phyloP scores from a whole-genome alignment of 495 filamentous ascomycete genomes.

The Tuber calosporum region DNA sequence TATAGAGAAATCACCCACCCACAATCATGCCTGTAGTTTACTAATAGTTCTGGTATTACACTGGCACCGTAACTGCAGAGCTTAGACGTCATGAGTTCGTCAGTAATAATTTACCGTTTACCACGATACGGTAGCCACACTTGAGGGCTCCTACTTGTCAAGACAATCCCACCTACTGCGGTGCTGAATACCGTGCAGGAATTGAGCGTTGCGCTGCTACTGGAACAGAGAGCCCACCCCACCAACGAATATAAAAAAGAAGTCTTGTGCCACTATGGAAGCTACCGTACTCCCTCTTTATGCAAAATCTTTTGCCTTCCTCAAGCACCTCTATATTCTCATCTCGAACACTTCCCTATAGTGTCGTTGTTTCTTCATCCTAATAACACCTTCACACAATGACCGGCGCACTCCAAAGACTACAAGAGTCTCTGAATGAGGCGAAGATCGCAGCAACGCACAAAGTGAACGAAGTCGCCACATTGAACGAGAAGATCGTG shows the following conservation, averaged over 20 bases:
- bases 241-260: background rate
- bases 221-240: background rate
- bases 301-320: background rate
- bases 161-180: background rate
- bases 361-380: background rate
- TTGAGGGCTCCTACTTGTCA: background rate
- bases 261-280: background rate
- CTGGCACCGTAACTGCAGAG: background rate
- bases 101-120: background rate
- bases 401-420: constrained; percentile 32
- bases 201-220: background rate
- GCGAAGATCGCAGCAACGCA: constrained; percentile 32
- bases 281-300: background rate
- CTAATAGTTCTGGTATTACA: too few species aligned
- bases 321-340: background rate
- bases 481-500: constrained; percentile 41
- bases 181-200: background rate
- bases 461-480: constrained; percentile 34
- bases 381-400: constrained; percentile 12
- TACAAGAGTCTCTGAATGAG: constrained; percentile 35
- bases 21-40: background rate
- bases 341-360: background rate
- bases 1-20: background rate
- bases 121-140: background rate
- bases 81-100: background rate